Evolutionary conservation across 179 eudicot species (phyloP).

Genomic region (Beta macrorhiza): DNA sequence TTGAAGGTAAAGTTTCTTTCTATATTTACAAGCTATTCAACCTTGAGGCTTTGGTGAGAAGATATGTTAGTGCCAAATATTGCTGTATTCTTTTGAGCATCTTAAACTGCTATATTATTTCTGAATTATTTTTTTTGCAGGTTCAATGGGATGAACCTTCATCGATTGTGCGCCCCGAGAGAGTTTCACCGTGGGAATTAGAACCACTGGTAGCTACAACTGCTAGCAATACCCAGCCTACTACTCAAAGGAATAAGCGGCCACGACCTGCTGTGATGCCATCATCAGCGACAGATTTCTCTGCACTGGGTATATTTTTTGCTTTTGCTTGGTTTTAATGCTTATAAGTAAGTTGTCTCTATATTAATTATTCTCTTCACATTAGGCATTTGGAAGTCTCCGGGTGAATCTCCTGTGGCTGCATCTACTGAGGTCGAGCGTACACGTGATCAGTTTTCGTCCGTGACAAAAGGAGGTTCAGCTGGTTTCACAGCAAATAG

Average conservation of each 20-base stretch:
- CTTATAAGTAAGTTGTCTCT: not conserved
- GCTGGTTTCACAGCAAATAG: constrained; percentile 43
- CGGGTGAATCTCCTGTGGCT: constrained; percentile 42
- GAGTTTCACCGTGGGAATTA: constrained; percentile 91
- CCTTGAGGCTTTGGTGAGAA: not conserved
- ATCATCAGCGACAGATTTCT: constrained; percentile 48
- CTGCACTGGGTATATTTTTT: constrained; percentile 52
- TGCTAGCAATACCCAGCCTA: constrained; percentile 55
- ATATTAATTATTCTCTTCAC: not conserved
- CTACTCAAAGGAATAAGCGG: constrained; percentile 62
- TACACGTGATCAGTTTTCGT: constrained; percentile 50
- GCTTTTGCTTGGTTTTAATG: constrained; percentile 1
- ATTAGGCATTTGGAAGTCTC: constrained; percentile 66
- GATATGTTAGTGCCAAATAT: not conserved
- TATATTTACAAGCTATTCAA: not conserved
- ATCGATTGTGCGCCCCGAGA: constrained; percentile 71
- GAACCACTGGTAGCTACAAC: constrained; percentile 71
- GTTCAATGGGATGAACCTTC: constrained; percentile 99
- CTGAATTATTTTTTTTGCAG: constrained; percentile 35
- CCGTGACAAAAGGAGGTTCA: constrained; percentile 42
- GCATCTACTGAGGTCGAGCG: constrained; percentile 50
- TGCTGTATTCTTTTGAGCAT: not conserved
- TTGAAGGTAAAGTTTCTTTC: constrained; percentile 54
- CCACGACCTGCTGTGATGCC: constrained; percentile 55
- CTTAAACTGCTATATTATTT: not conserved